Evolutionary conservation across 345 rosid species (phyloP).

Genomic region (Punica granatum): DNA sequence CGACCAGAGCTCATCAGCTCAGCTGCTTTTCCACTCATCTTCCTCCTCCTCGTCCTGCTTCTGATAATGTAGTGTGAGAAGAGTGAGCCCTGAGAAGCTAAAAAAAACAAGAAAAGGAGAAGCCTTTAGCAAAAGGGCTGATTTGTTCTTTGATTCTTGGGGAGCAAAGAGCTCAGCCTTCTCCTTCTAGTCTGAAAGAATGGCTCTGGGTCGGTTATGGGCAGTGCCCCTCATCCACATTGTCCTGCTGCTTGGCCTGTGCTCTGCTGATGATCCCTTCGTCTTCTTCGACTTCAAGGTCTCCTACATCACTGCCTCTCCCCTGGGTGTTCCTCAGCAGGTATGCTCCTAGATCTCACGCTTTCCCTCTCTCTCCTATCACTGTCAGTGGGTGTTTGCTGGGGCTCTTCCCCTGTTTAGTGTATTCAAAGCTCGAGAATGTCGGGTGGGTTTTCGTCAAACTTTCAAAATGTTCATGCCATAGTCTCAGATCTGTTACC

Average conservation of each 20-base stretch:
- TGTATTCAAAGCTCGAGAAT: neutral
- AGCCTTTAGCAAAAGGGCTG: neutral
- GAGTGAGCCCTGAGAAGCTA: neutral
- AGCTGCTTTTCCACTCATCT: neutral
- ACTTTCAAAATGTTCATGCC: neutral
- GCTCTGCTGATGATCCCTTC: conserved; percentile 75
- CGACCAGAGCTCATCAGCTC: neutral
- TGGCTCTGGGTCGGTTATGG: conserved; percentile 43
- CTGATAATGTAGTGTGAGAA: conserved; percentile 4
- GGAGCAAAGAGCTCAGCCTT: neutral
- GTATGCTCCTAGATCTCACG: conserved; percentile 23
- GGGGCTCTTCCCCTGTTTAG: neutral
- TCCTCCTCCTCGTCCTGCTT: no score
- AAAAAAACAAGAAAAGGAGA: neutral
- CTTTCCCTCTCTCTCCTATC: conserved; percentile 14
- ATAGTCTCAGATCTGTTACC: conserved; percentile 8
- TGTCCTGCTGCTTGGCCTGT: conserved; percentile 32
- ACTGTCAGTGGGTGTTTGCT: neutral
- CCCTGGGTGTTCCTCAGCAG: conserved; percentile 94
- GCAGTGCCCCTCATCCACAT: conserved; percentile 42
- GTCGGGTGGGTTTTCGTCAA: conserved; percentile 2
- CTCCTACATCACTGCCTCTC: conserved; percentile 93
- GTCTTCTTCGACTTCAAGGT: conserved; percentile 61
- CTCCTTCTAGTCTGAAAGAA: conserved; percentile 17
- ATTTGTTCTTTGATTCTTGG: neutral